phyloP scores from a whole-genome alignment of 2,329 filamentous ascomycete genomes.

The Fonsecaea nubica region DNA sequence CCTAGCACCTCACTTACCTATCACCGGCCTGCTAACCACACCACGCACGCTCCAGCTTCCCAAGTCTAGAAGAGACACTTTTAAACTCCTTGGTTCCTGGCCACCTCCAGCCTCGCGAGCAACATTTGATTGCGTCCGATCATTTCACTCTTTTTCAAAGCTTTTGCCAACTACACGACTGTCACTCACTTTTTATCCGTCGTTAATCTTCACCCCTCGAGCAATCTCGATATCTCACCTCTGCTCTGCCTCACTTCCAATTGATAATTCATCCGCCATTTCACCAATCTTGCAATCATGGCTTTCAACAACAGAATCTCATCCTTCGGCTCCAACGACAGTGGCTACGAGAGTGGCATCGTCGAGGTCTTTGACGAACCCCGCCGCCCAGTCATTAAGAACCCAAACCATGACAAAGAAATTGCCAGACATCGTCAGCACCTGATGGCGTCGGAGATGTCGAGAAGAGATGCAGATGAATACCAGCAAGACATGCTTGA shows the following conservation, averaged over 20 bases:
- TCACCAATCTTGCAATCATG: conserved; percentile 52
- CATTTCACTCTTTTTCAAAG: conserved; percentile 35
- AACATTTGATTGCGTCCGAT: conserved; percentile 41
- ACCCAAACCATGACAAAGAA: conserved; percentile 77
- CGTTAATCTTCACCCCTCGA: conserved; percentile 19
- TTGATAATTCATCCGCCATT: conserved; percentile 5
- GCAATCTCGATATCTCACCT: conserved; percentile 15
- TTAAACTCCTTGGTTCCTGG: conserved; percentile 36
- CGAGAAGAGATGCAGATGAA: conserved; percentile 81
- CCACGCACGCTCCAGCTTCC: conserved; percentile 34
- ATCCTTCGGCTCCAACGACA: conserved; percentile 58
- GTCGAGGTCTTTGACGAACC: conserved; percentile 65
- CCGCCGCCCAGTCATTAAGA: conserved; percentile 57
- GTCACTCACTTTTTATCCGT: conserved; percentile 39
- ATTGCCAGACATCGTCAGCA: conserved; percentile 84
- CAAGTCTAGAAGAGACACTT: conserved; percentile 34
- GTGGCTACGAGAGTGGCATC: conserved; percentile 72
- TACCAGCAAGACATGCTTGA: conserved; percentile 93
- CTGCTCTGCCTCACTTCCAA: conserved; percentile 16
- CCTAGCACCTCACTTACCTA: conserved; percentile 25
- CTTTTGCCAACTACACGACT: conserved; percentile 35
- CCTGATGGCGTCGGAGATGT: conserved; percentile 86
- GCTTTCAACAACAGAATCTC: conserved; percentile 60
- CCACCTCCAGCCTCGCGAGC: conserved; percentile 40
- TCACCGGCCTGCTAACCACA: conserved; percentile 30